These are phyloP conservation scores for Dioscorea cayenensis DNA, from an alignment of 116 monocot species.

Conservation along the genomic window DNA sequence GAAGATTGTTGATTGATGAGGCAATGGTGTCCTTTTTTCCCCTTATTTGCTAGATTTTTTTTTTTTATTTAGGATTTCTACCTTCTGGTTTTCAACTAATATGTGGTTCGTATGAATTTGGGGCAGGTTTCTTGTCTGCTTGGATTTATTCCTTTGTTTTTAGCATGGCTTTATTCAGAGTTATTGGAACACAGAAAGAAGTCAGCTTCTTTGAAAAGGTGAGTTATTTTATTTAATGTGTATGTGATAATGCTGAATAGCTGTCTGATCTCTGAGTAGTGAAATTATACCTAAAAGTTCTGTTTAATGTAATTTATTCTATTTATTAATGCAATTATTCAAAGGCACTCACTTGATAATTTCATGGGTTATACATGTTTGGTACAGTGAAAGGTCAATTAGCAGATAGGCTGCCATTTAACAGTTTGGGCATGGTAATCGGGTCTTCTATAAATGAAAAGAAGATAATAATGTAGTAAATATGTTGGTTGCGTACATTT, in stretches of 20 bases:
- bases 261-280: not conserved
- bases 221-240: conserved; percentile 15
- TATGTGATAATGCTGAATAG: too few relatives aligned
- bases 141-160: conserved; percentile 59
- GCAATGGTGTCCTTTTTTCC: too few relatives aligned
- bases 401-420: not conserved
- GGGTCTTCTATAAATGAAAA: not conserved
- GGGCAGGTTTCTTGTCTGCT: conserved; percentile 82
- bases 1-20: not conserved
- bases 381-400: not conserved
- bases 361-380: not conserved
- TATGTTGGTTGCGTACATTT: not conserved
- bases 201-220: conserved; percentile 60
- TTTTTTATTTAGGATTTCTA: not conserved
- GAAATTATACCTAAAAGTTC: not conserved
- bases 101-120: not conserved
- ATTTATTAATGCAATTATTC: not conserved
- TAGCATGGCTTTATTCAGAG: conserved; percentile 85
- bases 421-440: not conserved
- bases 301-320: not conserved
- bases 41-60: not conserved
- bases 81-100: not conserved
- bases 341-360: too few relatives aligned
- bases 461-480: not conserved
- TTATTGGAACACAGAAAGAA: conserved; percentile 57